Conservation (phyloP, 805 yeast species). For the Kuraishia ogatae region DNA sequence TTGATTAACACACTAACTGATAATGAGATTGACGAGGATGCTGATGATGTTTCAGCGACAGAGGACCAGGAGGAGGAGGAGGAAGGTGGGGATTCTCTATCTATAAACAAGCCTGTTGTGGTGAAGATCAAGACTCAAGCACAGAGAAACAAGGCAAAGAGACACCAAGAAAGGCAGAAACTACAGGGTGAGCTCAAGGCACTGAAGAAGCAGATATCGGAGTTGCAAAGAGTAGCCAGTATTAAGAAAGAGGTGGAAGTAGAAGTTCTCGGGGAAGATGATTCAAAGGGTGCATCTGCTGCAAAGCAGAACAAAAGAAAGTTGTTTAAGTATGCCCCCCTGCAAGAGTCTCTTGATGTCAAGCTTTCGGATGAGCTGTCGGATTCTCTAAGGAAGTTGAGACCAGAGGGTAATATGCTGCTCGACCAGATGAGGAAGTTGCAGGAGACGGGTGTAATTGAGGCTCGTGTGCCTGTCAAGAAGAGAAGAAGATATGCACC, state of each 20-base stretch:
- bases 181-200: constrained; percentile 46
- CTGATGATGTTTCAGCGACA: constrained; percentile 28
- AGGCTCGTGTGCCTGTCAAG: constrained; percentile 66
- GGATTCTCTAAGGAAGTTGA: constrained; percentile 74
- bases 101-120: constrained; percentile 63
- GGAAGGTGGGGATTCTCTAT: constrained; percentile 33
- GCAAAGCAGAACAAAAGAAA: constrained; percentile 21
- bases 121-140: constrained; percentile 67
- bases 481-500: constrained; percentile 60
- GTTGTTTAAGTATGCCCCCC: constrained; percentile 31
- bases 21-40: constrained; percentile 38
- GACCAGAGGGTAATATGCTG: constrained; percentile 84
- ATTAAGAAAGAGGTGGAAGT: constrained; percentile 22
- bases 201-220: constrained; percentile 51
- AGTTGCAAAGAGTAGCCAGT: constrained; percentile 43
- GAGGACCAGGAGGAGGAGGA: constrained; percentile 21
- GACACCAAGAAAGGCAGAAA: constrained; percentile 48
- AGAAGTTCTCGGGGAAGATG: neutral
- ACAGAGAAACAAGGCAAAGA: constrained; percentile 64
- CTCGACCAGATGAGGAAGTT: constrained; percentile 74
- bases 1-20: constrained; percentile 57
- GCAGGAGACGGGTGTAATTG: constrained; percentile 82
- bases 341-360: constrained; percentile 50
- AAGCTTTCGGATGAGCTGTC: constrained; percentile 85
- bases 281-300: constrained; percentile 1